Evolutionary conservation across 2,329 filamentous ascomycete species (phyloP).

Genomic region (Curvularia spicifera): DNA sequence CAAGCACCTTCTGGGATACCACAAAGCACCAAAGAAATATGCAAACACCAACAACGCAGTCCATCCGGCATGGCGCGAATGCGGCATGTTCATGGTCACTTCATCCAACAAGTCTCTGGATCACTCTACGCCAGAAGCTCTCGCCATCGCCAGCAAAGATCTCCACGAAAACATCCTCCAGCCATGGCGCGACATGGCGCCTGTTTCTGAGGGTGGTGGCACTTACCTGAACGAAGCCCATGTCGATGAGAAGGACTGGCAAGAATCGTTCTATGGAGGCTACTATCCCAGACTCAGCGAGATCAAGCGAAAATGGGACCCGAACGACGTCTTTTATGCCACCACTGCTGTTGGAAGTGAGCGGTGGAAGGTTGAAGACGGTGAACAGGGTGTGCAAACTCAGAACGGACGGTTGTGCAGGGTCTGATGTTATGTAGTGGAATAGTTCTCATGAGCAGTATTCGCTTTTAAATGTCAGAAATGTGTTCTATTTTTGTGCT

Average conservation of each 20-base stretch:
- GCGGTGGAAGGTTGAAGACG: constrained; percentile 28
- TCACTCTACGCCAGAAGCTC: constrained; percentile 21
- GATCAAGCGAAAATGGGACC: constrained; percentile 34
- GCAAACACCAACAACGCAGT: constrained; percentile 30
- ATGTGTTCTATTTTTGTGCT: neutral
- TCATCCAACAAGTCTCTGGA: constrained; percentile 9
- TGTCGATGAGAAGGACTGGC: constrained; percentile 42
- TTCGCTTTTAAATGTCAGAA: neutral
- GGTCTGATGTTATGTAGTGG: constrained; percentile 7
- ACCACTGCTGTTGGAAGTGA: constrained; percentile 33
- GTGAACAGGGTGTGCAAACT: constrained; percentile 25
- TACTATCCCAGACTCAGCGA: constrained; percentile 24
- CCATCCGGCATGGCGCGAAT: constrained; percentile 27
- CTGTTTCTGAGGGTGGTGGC: constrained; percentile 26
- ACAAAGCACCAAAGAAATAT: constrained; percentile 23
- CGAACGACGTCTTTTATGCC: constrained; percentile 32
- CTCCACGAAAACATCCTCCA: constrained; percentile 21
- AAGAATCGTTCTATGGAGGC: constrained; percentile 45
- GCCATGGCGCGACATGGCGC: constrained; percentile 23
- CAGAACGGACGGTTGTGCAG: constrained; percentile 29
- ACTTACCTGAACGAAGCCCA: constrained; percentile 46
- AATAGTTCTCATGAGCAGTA: neutral
- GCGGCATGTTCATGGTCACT: constrained; percentile 22
- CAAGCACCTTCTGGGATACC: constrained; percentile 22
- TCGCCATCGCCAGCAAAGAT: constrained; percentile 12